phyloP scores from a whole-genome alignment of 208 protist genomes.

The Trypanosoma avium region DNA sequence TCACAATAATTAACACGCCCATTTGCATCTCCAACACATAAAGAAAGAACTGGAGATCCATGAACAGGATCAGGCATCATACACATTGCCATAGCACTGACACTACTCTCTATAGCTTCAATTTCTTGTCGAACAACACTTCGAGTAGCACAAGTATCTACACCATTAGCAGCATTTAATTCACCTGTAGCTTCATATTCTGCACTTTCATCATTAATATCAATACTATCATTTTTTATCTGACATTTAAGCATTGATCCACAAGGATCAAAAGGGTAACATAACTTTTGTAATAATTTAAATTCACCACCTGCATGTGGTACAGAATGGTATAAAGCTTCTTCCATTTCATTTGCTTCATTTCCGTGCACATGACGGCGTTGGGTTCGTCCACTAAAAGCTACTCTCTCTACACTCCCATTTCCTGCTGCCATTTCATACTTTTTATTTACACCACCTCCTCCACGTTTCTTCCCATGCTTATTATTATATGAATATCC shows the following conservation, averaged over 20 bases:
- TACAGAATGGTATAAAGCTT: constrained; percentile 56
- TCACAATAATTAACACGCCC: constrained; percentile 84
- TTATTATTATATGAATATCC: too few species aligned
- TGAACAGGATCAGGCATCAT: constrained; percentile 75
- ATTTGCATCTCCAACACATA: constrained; percentile 82
- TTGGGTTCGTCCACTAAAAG: neutral
- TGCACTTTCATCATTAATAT: constrained; percentile 5
- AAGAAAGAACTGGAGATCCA: constrained; percentile 54
- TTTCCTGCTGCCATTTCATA: neutral
- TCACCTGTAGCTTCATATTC: constrained; percentile 28
- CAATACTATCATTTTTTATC: neutral
- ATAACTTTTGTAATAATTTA: constrained; percentile 61
- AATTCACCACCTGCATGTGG: constrained; percentile 40
- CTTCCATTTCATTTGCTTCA: constrained; percentile 5
- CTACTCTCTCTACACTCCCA: neutral
- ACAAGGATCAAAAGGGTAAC: constrained; percentile 60
- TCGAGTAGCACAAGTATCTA: constrained; percentile 1
- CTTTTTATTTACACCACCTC: neutral
- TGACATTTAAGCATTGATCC: neutral
- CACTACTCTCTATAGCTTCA: constrained; percentile 42
- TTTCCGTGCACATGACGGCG: neutral
- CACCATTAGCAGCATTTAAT: neutral
- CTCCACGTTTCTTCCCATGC: too few species aligned
- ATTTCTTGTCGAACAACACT: constrained; percentile 23
- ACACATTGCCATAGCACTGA: constrained; percentile 68